Conservation (phyloP, 2,329 filamentous ascomycete genomes). For the Aschersonia sp. region DNA sequence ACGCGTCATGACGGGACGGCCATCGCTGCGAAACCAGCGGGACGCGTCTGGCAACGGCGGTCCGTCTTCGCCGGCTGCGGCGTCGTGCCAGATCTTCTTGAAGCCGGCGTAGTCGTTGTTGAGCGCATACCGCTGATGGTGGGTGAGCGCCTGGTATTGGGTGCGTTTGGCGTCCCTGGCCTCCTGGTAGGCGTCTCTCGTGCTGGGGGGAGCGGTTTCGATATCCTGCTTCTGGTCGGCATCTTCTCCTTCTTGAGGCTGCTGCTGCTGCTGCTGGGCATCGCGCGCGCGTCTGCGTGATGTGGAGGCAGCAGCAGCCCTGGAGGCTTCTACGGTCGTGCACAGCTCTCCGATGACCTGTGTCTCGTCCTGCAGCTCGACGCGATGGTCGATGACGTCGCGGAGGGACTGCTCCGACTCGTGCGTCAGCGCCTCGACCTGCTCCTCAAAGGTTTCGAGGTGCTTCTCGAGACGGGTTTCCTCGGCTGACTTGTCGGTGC, state of each 20-base stretch:
- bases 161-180: slow-evolving; percentile 20
- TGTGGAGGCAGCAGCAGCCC: too few species aligned
- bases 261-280: slow-evolving; percentile 5
- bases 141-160: slow-evolving; percentile 26
- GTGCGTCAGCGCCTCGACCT: slow-evolving; percentile 26
- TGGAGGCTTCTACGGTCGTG: slow-evolving; percentile 8
- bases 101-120: slow-evolving; percentile 47
- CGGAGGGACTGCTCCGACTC: slow-evolving; percentile 32
- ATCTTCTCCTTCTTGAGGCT: slow-evolving; percentile 4
- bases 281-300: not conserved
- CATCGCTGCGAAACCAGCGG: slow-evolving; percentile 36
- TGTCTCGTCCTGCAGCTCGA: slow-evolving; percentile 33
- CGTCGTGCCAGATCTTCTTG: slow-evolving; percentile 42
- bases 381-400: slow-evolving; percentile 31
- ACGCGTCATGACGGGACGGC: slow-evolving; percentile 23
- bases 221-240: slow-evolving; percentile 10
- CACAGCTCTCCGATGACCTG: slow-evolving; percentile 22
- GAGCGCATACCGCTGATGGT: slow-evolving; percentile 33
- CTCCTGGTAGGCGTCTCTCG: slow-evolving; percentile 18
- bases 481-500: slow-evolving; percentile 18
- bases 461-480: slow-evolving; percentile 24
- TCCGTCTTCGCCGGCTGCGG: slow-evolving; percentile 30
- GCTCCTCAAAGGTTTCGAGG: slow-evolving; percentile 20
- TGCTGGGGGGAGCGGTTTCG: slow-evolving; percentile 10
- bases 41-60: slow-evolving; percentile 36